Evolutionary conservation across 192 early-diverging fungal species (phyloP), one percentile per base, ranked within the genome.

Genomic region (Coemansia sp.): DNA sequence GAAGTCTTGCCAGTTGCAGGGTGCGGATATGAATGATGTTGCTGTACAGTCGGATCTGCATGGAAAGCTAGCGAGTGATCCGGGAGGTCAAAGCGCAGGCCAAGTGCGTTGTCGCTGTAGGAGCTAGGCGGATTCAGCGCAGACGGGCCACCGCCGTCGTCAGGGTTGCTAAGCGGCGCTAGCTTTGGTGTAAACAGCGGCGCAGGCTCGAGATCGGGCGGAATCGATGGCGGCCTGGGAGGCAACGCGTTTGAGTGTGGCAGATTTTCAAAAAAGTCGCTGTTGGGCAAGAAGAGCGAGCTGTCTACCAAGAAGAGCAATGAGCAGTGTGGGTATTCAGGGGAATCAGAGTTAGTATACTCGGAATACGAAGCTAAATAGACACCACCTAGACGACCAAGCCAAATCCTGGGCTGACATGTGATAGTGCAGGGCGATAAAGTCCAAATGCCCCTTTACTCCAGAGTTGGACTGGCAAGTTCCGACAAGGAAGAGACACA

Each of bases 161-260:
- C 52, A 33, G 52, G 25, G 26, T 55, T 55, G 26, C 28, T 33
- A 6, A 55, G 52, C 31, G 52, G 52, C 13, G 52, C 52, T 55
- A 55, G 52, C 31, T 13, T 12, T 9, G 72, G 64, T 3, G 78
- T 52, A 20, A 80, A 80, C 9, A 75, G 63, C 7, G 78, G 78
- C 14, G 78, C 59, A 4, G 78, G 72, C 31, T 72, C 78, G 25
- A 80, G 78, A 64, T 75, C 78, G 25, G 53, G 62, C n/a, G 72
- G 78, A 20, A 80, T 65, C 39, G 78, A 80, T 9, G 78, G 78
- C n/a, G 78, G 78, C 2, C 73, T 69, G 13, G 38, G 69, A 18
- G 78, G 78, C 33, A 75, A 28, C 0, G 52, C 13, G 52, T 16
- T 55, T 8, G 52, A 55, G 8, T 60, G 21, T 2, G 69, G 64